Evolutionary conservation across 202 grass and related monocot genomes (phyloP).

Genomic region (Musa balbisiana): DNA sequence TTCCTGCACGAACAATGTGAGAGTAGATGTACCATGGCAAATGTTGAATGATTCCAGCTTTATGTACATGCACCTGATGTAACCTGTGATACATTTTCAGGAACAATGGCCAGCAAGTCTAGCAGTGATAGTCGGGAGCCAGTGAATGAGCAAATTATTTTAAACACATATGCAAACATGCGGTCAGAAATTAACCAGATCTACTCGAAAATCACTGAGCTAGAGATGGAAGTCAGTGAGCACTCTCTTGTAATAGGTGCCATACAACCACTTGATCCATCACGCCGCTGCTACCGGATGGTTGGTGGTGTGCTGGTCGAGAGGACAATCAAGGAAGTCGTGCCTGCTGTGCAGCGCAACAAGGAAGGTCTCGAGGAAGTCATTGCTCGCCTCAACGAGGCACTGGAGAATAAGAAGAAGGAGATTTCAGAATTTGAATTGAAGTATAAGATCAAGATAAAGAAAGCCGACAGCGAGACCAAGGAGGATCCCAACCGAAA

Average conservation of each 20-base stretch:
- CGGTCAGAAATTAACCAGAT: constrained; percentile 77
- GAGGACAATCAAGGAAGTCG: constrained; percentile 70
- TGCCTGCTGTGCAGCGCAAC: constrained; percentile 66
- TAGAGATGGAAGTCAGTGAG: constrained; percentile 77
- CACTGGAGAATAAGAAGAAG: constrained; percentile 73
- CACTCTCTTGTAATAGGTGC: constrained; percentile 79
- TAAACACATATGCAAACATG: constrained; percentile 61
- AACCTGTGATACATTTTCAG: neutral
- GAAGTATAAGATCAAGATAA: constrained; percentile 89
- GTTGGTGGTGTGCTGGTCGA: constrained; percentile 75
- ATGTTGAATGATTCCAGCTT: too few species aligned
- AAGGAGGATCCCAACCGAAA: constrained; percentile 46
- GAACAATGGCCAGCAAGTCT: constrained; percentile 39
- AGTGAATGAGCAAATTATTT: constrained; percentile 64
- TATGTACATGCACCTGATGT: neutral
- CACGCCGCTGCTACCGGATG: constrained; percentile 78
- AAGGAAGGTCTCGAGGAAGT: constrained; percentile 81
- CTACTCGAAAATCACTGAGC: constrained; percentile 81
- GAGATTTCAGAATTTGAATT: constrained; percentile 72
- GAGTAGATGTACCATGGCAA: too few species aligned
- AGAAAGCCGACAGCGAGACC: constrained; percentile 27
- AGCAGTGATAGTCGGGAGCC: constrained; percentile 36
- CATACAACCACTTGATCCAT: constrained; percentile 58
- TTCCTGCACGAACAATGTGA: too few species aligned
- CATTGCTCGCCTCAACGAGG: constrained; percentile 50